Percentiles rank a stretch among this genome's conserved stretches.
phyloP scores from a whole-genome alignment of 2,329 filamentous ascomycete species.

The Pseudogymnoascus sp. region DNA sequence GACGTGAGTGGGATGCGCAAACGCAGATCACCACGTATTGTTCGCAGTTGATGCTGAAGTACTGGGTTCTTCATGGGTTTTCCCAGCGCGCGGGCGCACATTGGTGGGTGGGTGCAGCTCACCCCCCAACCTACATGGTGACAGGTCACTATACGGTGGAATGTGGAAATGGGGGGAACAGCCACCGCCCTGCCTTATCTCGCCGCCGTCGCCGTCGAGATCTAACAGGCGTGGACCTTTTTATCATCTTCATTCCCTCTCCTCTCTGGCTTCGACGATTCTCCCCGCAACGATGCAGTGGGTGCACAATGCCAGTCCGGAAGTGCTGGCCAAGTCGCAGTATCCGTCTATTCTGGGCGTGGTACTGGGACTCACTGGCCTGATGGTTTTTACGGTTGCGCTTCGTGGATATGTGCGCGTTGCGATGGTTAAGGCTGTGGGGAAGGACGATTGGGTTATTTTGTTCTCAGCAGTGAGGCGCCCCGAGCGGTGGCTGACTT shows the following conservation, averaged over 20 bases:
- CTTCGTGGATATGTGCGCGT: constrained; percentile 35
- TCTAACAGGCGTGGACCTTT: background rate
- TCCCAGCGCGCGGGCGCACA: background rate
- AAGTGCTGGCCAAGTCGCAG: constrained; percentile 39
- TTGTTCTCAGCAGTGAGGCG: constrained; percentile 27
- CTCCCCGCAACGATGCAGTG: constrained; percentile 35
- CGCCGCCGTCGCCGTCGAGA: background rate
- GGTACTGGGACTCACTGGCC: constrained; percentile 35
- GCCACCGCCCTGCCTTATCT: background rate
- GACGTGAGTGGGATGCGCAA: background rate
- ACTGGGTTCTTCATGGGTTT: background rate
- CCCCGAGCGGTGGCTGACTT: constrained; percentile 20
- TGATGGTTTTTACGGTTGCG: constrained; percentile 36
- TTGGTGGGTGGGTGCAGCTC: background rate
- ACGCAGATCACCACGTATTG: background rate
- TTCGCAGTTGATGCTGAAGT: background rate
- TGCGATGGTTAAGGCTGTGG: constrained; percentile 35
- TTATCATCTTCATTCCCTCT: background rate
- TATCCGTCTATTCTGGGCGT: constrained; percentile 42
- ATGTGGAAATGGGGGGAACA: background rate
- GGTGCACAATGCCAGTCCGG: constrained; percentile 41
- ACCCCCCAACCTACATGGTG: background rate
- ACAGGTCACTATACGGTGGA: background rate
- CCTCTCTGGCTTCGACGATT: constrained; percentile 9
- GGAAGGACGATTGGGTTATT: constrained; percentile 39